Evolutionary conservation across 2,329 filamentous ascomycete genomes (phyloP).

Genomic region (Paramyrothecium sp.): DNA sequence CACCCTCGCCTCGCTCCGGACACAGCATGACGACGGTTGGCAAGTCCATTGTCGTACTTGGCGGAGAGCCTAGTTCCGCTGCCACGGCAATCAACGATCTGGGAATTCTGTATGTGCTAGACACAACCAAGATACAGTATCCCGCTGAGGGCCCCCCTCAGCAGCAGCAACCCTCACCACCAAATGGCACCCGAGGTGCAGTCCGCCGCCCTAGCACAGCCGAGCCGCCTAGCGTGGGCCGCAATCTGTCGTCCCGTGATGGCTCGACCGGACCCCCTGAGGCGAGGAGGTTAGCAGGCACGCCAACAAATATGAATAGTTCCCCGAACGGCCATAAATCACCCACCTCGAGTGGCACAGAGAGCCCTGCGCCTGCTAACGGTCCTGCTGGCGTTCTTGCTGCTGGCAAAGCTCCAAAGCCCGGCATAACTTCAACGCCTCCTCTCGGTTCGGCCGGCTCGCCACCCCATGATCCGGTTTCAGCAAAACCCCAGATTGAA

Average conservation of each 20-base stretch:
- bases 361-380: constrained; percentile 32
- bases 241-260: constrained; percentile 45
- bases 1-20: constrained; percentile 87
- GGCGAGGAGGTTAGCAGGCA: constrained; percentile 44
- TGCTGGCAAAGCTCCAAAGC: constrained; percentile 26
- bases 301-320: constrained; percentile 30
- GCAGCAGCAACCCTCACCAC: constrained; percentile 16
- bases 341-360: constrained; percentile 33
- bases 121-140: constrained; percentile 95
- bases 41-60: constrained; percentile 88
- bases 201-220: constrained; percentile 42
- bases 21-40: constrained; percentile 97
- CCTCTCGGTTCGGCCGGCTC: constrained; percentile 35
- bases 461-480: constrained; percentile 54
- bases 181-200: constrained; percentile 10
- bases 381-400: constrained; percentile 31
- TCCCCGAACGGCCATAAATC: constrained; percentile 40
- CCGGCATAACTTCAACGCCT: constrained; percentile 29
- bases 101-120: constrained; percentile 84
- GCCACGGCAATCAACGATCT: constrained; percentile 79
- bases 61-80: constrained; percentile 89
- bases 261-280: constrained; percentile 52
- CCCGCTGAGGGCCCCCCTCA: constrained; percentile 72
- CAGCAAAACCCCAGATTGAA: constrained; percentile 43
- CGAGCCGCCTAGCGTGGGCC: constrained; percentile 26